These are phyloP conservation scores for Chrysosporium queenslandicum DNA, from an alignment of 2,329 filamentous ascomycete species.

Conservation along the genomic window DNA sequence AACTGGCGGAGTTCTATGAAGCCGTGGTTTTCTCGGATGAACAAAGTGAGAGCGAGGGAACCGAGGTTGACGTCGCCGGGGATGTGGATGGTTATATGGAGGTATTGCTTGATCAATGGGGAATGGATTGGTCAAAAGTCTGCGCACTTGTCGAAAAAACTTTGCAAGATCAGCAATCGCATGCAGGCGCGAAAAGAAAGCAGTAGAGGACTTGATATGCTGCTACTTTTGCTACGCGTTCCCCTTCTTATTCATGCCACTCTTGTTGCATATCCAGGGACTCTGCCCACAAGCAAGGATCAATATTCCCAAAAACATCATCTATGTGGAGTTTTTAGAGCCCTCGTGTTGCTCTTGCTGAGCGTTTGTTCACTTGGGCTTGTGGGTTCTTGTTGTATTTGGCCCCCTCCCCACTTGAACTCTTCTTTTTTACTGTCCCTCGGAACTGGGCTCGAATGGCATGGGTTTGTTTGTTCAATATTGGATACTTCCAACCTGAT, in stretches of 20 bases:
- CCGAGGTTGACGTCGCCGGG: neutral
- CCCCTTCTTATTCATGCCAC: neutral
- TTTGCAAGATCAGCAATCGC: neutral
- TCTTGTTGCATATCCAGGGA: no score
- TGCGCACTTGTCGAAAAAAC: neutral
- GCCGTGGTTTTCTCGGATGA: constrained; percentile 5
- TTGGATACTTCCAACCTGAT: no score
- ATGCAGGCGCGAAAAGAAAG: constrained; percentile 4
- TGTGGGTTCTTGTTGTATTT: no score
- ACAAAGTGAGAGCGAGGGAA: neutral
- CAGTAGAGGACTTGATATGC: neutral
- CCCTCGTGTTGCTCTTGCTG: no score
- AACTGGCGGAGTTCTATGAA: constrained; percentile 2
- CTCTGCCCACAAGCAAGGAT: neutral
- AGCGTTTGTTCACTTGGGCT: no score
- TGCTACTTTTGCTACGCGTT: neutral
- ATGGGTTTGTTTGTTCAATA: no score
- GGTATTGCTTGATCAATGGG: constrained; percentile 6
- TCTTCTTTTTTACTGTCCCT: no score
- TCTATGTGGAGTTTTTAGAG: no score
- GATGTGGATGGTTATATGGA: constrained; percentile 5
- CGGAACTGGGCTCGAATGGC: no score
- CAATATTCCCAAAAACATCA: no score
- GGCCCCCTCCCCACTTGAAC: no score
- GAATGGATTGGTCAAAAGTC: constrained; percentile 2